phyloP scores from a whole-genome alignment of 2,329 filamentous ascomycete species.

The Aureobasidium sp. region DNA sequence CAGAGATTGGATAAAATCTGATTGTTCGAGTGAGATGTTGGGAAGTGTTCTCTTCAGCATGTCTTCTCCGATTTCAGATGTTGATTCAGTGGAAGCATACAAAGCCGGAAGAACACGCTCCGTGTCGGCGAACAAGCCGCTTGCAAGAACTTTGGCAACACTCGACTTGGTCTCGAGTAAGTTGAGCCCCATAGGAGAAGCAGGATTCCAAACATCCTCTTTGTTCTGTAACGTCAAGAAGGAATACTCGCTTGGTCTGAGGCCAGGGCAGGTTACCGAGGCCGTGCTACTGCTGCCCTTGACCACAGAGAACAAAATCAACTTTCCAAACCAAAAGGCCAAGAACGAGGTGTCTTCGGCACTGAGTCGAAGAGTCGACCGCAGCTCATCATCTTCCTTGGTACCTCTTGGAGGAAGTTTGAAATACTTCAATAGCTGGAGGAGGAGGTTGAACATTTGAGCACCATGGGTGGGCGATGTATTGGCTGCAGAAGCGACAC shows the following conservation, averaged over 20 bases:
- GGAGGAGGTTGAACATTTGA: slow-evolving; percentile 73
- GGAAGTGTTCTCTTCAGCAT: slow-evolving; percentile 68
- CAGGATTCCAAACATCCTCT: slow-evolving; percentile 58
- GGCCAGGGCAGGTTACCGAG: slow-evolving; percentile 46
- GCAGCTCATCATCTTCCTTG: slow-evolving; percentile 64
- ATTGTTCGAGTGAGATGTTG: slow-evolving; percentile 63
- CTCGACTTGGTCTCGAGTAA: slow-evolving; percentile 61
- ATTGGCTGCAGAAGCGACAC: slow-evolving; percentile 51
- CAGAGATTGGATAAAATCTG: slow-evolving; percentile 52
- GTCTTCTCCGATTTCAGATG: slow-evolving; percentile 80
- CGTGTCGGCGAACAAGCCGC: slow-evolving; percentile 72
- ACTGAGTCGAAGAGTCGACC: slow-evolving; percentile 56
- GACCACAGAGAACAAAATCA: slow-evolving; percentile 55
- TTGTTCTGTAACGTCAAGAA: slow-evolving; percentile 61
- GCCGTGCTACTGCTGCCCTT: slow-evolving; percentile 25
- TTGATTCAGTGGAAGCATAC: slow-evolving; percentile 71
- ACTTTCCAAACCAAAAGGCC: slow-evolving; percentile 64
- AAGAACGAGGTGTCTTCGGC: slow-evolving; percentile 66
- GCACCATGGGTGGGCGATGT: slow-evolving; percentile 31
- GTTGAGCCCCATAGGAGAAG: slow-evolving; percentile 52
- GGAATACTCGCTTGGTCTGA: slow-evolving; percentile 56
- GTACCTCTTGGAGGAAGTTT: slow-evolving; percentile 67
- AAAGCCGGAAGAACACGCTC: slow-evolving; percentile 79
- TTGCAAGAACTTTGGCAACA: slow-evolving; percentile 64
- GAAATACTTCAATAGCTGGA: slow-evolving; percentile 65